A percentile compares a stretch with the other conserved stretches of the same genome.
These are phyloP conservation scores for Eucalyptus curtisii DNA, from an alignment of 345 rosid species.

Conservation along the genomic window DNA sequence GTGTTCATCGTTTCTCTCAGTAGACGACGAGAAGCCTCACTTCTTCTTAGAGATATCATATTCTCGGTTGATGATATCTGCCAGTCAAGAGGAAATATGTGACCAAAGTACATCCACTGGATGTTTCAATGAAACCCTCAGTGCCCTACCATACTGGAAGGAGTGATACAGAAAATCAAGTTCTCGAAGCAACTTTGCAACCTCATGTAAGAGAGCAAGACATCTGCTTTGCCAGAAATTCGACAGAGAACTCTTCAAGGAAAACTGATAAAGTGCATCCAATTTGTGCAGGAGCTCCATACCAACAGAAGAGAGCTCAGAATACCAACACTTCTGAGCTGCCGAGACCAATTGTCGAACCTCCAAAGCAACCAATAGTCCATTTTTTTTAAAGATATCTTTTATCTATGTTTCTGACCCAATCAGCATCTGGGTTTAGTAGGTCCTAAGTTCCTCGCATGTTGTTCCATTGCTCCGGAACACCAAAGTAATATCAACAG, in stretches of 20 bases:
- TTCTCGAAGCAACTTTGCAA: constrained; percentile 17
- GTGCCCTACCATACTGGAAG: background rate
- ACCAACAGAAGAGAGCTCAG: constrained; percentile 22
- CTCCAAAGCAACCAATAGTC: constrained; percentile 3
- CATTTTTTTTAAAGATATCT: background rate
- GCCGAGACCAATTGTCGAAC: constrained; percentile 10
- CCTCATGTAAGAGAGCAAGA: constrained; percentile 12
- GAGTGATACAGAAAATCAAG: background rate
- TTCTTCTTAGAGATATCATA: constrained; percentile 21
- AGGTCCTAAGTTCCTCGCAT: constrained; percentile 5
- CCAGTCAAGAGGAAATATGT: constrained; percentile 23
- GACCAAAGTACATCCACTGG: constrained; percentile 1
- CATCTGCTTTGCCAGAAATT: constrained; percentile 1
- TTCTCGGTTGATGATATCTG: constrained; percentile 5
- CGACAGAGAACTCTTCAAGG: background rate
- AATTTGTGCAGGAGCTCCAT: constrained; percentile 17
- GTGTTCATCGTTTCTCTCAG: background rate
- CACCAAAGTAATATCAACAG: constrained; percentile 35
- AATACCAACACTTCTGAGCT: constrained; percentile 18
- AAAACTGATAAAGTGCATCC: constrained; percentile 1
- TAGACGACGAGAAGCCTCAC: background rate
- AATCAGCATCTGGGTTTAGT: constrained; percentile 14
- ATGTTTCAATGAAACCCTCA: background rate
- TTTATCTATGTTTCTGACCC: constrained; percentile 10
- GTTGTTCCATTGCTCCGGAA: constrained; percentile 2